Base-by-base conservation (phyloP, 352 stramenopile genomes). In the Phytophthora colocasiae region DNA sequence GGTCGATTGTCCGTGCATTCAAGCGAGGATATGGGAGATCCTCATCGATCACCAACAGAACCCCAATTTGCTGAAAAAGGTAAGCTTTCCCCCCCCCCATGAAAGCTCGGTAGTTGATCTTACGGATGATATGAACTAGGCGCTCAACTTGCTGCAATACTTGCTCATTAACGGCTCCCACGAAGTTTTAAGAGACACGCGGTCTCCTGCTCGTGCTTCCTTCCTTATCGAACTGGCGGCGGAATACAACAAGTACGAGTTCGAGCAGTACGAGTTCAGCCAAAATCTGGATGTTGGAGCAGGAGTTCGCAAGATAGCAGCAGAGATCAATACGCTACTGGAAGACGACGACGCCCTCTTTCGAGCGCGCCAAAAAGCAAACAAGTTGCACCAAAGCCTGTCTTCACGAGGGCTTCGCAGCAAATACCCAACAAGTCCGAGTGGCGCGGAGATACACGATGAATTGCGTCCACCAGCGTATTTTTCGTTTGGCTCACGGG, bases 161-260 rank as follows among this genome's bases (percentile, higher is more conserved):
- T 64, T 91, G 61, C 70, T 92, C 22, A 51, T 92, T 58, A 90
- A 94, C n/a, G 86, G 84, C 7, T 79, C 78, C 3, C 83, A 82
- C 45, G 77, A 90, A 73, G 82, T 91, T 40, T 55, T 91, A 24
- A 84, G 81, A 45, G 73, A 90, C 52, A 89, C 77, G 22, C 77
- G 81, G 32, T 73, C 85, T 10, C 49, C 60, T n/a, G 50, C 72
- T 44, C 77, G 73, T 5, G 66, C 71, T 9, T 75, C 72, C 4
- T 90, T 91, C 53, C 59, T 93, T 19, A 45, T 60, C 1, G 76
- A 80, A 19, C 48, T 92, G 8, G 67, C 71, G 2, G 48, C 70
- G 1, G 73, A 89, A 47, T 95, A 95, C 65, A 92, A 92, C 55
- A 86, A 84, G 22, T 73, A 75, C 58, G 82, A 94, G 66, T 90